phyloP scores from a whole-genome alignment of 2,329 filamentous ascomycete species.

The Pseudopyrenochaeta lycopersici region DNA sequence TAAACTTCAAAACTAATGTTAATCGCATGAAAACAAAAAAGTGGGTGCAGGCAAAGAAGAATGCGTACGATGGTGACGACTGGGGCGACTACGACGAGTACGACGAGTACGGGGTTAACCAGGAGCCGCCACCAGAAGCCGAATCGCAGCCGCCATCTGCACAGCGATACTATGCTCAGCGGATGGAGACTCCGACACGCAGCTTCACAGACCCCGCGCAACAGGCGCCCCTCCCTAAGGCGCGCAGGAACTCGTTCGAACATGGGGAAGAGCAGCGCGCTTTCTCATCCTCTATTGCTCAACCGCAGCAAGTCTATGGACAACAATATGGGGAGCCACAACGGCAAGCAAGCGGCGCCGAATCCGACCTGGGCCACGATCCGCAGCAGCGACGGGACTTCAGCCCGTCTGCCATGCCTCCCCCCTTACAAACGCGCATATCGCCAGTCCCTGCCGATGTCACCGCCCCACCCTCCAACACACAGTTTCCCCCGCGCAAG shows the following conservation, averaged over 20 bases:
- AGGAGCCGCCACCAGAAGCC: conserved; percentile 54
- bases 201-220: conserved; percentile 54
- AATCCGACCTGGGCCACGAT: conserved; percentile 42
- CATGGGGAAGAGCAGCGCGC: conserved; percentile 61
- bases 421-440: conserved; percentile 56
- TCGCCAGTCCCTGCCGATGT: conserved; percentile 49
- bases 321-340: conserved; percentile 22
- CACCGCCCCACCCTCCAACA: conserved; percentile 36
- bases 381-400: conserved; percentile 58
- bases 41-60: conserved; percentile 89
- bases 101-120: conserved; percentile 63
- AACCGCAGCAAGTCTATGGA: conserved; percentile 24
- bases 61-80: conserved; percentile 91
- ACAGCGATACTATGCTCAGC: conserved; percentile 54
- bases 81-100: conserved; percentile 77
- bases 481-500: conserved; percentile 67
- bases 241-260: conserved; percentile 63
- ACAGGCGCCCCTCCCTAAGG: conserved; percentile 32
- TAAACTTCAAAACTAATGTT: conserved; percentile 83
- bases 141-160: conserved; percentile 48
- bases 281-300: conserved; percentile 53
- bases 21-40: conserved; percentile 90
- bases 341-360: conserved; percentile 37
- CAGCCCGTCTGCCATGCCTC: conserved; percentile 62
- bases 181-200: conserved; percentile 33